Evolutionary conservation across 2,329 filamentous ascomycete species (phyloP), one percentile per base, ranked within the genome.

Genomic region (Fusarium agapanthi): DNA sequence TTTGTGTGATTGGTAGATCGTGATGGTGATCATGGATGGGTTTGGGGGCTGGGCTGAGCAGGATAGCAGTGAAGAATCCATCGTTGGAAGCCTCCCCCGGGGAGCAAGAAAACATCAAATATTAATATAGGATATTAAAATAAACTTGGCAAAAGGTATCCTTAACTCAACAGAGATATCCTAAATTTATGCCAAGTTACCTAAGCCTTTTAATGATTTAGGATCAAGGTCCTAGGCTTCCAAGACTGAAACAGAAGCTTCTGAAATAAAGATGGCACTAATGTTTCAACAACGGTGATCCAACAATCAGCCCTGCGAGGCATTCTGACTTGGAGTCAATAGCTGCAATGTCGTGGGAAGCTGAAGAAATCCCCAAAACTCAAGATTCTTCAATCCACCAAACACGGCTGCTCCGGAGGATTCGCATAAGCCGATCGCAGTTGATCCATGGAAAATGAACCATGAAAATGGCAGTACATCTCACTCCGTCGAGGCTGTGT

Each of bases 401-500:
- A 55, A n/a, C 11, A n/a, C 4, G 35, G 22, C 6, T 55, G 16
- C 32, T 8, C 24, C 6, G 24, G 32, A 44, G 37, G 24, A 37
- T 37, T 43, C 13, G 20, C 40, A 55, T 28, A 11, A 55, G n/a
- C 4, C 20, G 15, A 56, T 34, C 24, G 18, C 12, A 7, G 18
- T 12, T 34, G 14, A 35, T 34, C 32, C 51, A 28, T 47, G n/a
- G 15, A 16, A 24, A 53, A 24, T 4, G 40, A 38, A 30, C 24
- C 58, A 56, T 32, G 26, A 12, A 12, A 26, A 45, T 35, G 51
- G 60, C 61, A 44, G 56, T 45, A 45, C 56, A 51, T 35, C 9
- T 14, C n/a, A 10, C 28, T 51, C 38, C 32, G 34, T 53, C 18
- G 45, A 26, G 57, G 61, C 38, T 61, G 57, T 62, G 45, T n/a